phyloP scores from a whole-genome alignment of 225 moss, liverwort and hornwort genomes.

The Thuidium tamariscinum region DNA sequence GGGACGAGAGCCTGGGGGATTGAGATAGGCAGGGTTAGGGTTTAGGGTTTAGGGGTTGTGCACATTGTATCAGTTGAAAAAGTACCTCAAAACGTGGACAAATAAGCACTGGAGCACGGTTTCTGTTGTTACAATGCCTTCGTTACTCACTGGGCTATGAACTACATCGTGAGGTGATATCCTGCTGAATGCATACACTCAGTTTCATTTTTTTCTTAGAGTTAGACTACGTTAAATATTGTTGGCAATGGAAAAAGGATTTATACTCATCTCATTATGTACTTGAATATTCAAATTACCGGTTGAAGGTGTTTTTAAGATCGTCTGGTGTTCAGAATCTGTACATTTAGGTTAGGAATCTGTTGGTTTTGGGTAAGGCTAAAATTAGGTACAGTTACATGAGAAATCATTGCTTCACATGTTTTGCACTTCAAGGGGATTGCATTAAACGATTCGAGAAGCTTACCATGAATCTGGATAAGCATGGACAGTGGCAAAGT shows the following conservation, averaged over 20 bases:
- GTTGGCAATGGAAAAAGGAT: neutral
- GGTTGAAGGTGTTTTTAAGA: neutral
- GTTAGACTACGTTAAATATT: neutral
- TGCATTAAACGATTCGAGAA: neutral
- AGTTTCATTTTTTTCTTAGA: neutral
- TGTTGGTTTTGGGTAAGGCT: neutral
- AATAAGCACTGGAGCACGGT: neutral
- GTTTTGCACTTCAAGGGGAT: neutral
- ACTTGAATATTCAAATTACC: neutral
- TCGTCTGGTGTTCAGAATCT: neutral
- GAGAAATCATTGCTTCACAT: neutral
- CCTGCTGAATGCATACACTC: neutral
- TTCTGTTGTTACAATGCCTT: neutral
- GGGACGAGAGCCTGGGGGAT: conserved; percentile 29
- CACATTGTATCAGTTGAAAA: neutral
- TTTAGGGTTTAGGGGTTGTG: neutral
- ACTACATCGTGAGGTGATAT: neutral
- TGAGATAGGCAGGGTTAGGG: neutral
- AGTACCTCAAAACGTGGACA: neutral
- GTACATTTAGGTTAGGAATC: neutral
- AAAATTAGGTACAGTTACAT: neutral
- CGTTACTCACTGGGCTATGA: neutral
- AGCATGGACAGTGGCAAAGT: conserved; percentile 63
- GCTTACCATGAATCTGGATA: conserved; percentile 65
- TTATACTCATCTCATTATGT: neutral